Percentiles rank a stretch among this genome's conserved stretches.
Conservation (phyloP, 139 green algal species). For the Closterium sp. region DNA sequence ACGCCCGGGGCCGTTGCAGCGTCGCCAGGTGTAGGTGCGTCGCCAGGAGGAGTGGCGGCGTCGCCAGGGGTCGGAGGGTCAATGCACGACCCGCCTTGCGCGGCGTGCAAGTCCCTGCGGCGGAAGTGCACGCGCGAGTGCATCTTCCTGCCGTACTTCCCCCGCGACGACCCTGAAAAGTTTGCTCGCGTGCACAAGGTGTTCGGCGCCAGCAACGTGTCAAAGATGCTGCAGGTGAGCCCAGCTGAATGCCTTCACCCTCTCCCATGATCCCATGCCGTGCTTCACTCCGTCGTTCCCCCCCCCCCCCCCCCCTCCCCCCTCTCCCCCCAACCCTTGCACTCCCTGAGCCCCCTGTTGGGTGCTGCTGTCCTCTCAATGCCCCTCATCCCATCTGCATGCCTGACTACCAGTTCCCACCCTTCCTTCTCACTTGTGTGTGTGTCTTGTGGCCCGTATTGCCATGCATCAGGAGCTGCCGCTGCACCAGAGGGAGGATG, state of each 20-base stretch:
- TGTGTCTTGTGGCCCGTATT: not conserved
- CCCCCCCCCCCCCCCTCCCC: not conserved
- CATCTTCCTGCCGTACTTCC: slow-evolving; percentile 49
- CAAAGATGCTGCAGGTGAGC: slow-evolving; percentile 43
- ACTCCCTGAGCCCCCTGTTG: not conserved
- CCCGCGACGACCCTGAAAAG: slow-evolving; percentile 41
- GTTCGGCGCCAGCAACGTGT: slow-evolving; percentile 47
- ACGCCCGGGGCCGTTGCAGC: not conserved
- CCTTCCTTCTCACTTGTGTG: not conserved
- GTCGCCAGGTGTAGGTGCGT: not conserved
- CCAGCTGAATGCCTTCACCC: not conserved
- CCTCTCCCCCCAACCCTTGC: not conserved
- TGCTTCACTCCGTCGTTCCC: not conserved
- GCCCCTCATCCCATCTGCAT: not conserved
- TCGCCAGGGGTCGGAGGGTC: not conserved
- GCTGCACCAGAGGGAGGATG: slow-evolving; percentile 20
- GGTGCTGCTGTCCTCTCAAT: not conserved
- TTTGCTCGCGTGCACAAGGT: slow-evolving; percentile 51
- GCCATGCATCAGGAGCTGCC: slow-evolving; percentile 20
- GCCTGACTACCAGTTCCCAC: not conserved
- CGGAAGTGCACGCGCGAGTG: slow-evolving; percentile 49
- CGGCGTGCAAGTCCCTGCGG: slow-evolving; percentile 50
- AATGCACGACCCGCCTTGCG: slow-evolving; percentile 35
- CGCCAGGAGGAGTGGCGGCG: not conserved
- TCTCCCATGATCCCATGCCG: not conserved